Evolutionary conservation across 805 yeast genomes (phyloP), one percentile per base, ranked within the genome.

Genomic region (Candida verbasci): DNA sequence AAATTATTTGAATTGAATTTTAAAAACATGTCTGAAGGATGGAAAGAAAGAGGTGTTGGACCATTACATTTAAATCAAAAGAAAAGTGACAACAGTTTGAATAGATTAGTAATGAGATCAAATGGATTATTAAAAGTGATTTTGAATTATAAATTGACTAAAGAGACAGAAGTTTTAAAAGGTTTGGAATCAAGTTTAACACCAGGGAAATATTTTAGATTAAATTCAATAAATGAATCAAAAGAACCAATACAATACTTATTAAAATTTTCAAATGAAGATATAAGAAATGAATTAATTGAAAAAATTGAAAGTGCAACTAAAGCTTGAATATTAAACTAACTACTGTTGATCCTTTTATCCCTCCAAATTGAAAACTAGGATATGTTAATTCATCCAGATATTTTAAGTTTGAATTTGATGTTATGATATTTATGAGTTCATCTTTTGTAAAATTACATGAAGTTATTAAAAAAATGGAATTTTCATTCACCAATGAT

Each of bases 1-100:
- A 86, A 89, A 52, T 63, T 93, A 18, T 93, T 89, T 54, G 79
- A 76, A 21, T 62, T 86, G 47, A 84, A 85, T 49, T 64, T 89
- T 21, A 64, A 80, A 0, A 73, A 78, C 24, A 68, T 83, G 3
- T 56, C 73, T 7, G 78, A 72, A 12, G 96, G 96, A 2, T 93
- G 98, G 98, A 93, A 86, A 56, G 98, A 93, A 60, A 77, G 93
- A 52, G 98, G 98, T 17, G 70, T 84, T 28, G 98, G 98, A 2
- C 72, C 77, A 4, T 62, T 93, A n/a, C 95, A 86, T 53, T 72
- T 93, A 17, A 91, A 93, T 58, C 66, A 65, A 44, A 58, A 68
- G 2, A 42, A 49, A 17, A 44, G 47, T 9, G 60, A 63, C 30
- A 51, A 59, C 7, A 53, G 56, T 26, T 73, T 72, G 37, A 69